Percentiles rank a stretch among this genome's conserved stretches.
Evolutionary conservation across 2,329 filamentous ascomycete genomes (phyloP).

Genomic region (Hortaea werneckii): DNA sequence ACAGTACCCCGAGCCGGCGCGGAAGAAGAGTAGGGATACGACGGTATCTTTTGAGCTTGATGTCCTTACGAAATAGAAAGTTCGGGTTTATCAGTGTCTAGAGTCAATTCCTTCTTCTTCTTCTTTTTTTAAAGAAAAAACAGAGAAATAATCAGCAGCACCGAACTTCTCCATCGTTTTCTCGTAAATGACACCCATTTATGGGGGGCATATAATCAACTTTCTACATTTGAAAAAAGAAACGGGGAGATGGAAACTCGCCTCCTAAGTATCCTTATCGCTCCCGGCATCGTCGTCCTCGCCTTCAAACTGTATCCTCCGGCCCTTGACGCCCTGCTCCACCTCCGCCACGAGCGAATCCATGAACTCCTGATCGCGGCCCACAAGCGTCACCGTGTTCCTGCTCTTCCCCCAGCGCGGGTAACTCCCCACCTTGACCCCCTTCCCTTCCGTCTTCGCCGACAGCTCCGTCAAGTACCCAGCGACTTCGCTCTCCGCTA

Average conservation of each 20-base stretch:
- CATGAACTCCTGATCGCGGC: slow-evolving; percentile 62
- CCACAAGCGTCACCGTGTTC: slow-evolving; percentile 86
- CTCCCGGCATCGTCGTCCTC: slow-evolving; percentile 38
- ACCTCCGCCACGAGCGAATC: slow-evolving; percentile 73
- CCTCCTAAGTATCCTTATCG: slow-evolving; percentile 24
- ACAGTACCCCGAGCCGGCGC: not conserved
- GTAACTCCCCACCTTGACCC: slow-evolving; percentile 90
- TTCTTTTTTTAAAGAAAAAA: too few species aligned
- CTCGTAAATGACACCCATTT: too few species aligned
- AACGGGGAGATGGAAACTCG: too few species aligned
- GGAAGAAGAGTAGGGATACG: not conserved
- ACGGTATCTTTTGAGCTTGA: not conserved
- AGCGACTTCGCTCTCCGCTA: slow-evolving; percentile 78
- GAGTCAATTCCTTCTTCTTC: too few species aligned
- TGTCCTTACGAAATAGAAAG: not conserved
- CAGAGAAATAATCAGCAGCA: not conserved
- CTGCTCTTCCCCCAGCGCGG: slow-evolving; percentile 78
- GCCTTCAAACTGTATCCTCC: slow-evolving; percentile 60
- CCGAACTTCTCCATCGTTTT: too few species aligned
- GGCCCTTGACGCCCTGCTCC: slow-evolving; percentile 63
- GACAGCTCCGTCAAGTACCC: slow-evolving; percentile 73
- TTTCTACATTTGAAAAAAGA: too few species aligned
- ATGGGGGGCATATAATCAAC: too few species aligned
- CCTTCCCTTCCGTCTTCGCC: slow-evolving; percentile 58
- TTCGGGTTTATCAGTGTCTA: too few species aligned